Conservation (phyloP, 257 asterid genomes). For the Galeopsis tetrahit region DNA sequence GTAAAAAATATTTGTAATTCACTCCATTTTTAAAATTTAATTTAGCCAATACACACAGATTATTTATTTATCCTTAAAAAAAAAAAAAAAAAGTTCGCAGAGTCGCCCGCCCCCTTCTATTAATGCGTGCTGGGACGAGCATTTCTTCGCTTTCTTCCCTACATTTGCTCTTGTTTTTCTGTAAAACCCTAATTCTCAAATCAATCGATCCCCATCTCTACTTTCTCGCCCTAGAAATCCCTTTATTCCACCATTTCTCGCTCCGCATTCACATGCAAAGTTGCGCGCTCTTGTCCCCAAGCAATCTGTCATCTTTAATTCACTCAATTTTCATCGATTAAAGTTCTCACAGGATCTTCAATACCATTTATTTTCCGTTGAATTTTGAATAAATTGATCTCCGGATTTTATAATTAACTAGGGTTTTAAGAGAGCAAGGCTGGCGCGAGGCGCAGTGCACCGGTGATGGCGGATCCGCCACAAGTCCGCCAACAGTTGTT, state of each 20-base stretch:
- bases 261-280: slow-evolving; percentile 20
- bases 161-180: slow-evolving; percentile 29
- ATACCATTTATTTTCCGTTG: background rate
- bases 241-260: background rate
- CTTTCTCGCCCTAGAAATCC: slow-evolving; percentile 21
- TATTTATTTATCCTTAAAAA: too few relatives aligned
- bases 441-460: slow-evolving; percentile 63
- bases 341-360: background rate
- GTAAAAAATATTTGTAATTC: too few relatives aligned
- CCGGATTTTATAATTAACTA: slow-evolving; percentile 16
- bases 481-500: slow-evolving; percentile 53
- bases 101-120: slow-evolving; percentile 1
- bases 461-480: slow-evolving; percentile 96
- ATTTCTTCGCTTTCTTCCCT: background rate
- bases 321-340: slow-evolving; percentile 14
- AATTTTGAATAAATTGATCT: slow-evolving; percentile 24
- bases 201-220: slow-evolving; percentile 36
- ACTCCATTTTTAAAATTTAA: too few relatives aligned
- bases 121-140: slow-evolving; percentile 25
- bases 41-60: too few relatives aligned
- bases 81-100: too few relatives aligned
- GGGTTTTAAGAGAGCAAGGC: slow-evolving; percentile 52
- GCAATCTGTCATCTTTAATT: slow-evolving; percentile 26
- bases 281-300: slow-evolving; percentile 6
- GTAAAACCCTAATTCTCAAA: slow-evolving; percentile 56